Conservation (phyloP, 345 rosid genomes). For the Limnanthes douglasii region DNA sequence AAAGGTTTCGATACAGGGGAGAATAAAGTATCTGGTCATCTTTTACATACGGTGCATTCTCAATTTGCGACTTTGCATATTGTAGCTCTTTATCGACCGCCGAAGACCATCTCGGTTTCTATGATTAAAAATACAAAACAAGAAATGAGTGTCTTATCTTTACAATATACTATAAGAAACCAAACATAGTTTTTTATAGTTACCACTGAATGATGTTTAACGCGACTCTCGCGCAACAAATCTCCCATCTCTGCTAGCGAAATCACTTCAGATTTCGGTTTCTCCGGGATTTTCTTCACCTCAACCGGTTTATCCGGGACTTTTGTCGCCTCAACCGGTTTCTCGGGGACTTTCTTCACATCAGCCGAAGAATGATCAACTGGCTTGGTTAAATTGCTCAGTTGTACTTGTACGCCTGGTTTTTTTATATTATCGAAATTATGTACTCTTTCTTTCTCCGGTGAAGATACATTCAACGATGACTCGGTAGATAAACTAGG, state of each 20-base stretch:
- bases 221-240: slow-evolving; percentile 39
- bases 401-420: no score
- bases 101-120: slow-evolving; percentile 51
- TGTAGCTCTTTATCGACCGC: slow-evolving; percentile 36
- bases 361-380: slow-evolving; percentile 11
- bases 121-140: slow-evolving; percentile 5
- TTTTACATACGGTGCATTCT: slow-evolving; percentile 20
- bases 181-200: slow-evolving; percentile 2
- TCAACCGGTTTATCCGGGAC: no score
- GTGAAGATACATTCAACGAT: no score
- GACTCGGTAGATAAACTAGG: no score
- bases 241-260: slow-evolving; percentile 57
- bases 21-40: slow-evolving; percentile 33
- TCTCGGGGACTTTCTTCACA: slow-evolving; percentile 15
- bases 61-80: slow-evolving; percentile 34
- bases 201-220: slow-evolving; percentile 33
- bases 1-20: slow-evolving; percentile 48
- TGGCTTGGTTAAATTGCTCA: no score
- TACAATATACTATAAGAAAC: slow-evolving; percentile 5
- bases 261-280: slow-evolving; percentile 23
- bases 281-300: no score
- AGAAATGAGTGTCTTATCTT: slow-evolving; percentile 5
- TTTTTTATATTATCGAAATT: no score
- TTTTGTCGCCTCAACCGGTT: no score
- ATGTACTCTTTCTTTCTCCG: no score